Evolutionary conservation across 345 rosid species (phyloP).

Genomic region (Anastatica hierochuntica): DNA sequence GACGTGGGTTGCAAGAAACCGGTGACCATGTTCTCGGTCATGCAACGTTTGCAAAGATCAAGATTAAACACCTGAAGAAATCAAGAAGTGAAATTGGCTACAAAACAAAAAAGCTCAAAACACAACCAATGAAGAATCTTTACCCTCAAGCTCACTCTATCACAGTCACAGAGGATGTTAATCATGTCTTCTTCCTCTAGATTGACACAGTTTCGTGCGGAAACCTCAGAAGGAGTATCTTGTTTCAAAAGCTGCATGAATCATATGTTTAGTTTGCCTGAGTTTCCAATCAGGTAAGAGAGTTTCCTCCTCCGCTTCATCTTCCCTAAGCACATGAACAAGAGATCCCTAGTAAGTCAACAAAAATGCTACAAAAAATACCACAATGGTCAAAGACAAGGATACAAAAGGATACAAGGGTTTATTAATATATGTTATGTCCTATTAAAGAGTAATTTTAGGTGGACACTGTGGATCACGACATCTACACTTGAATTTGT

Average conservation of each 20-base stretch:
- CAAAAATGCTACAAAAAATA: no score
- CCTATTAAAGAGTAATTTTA: no score
- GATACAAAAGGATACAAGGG: no score
- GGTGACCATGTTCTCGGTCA: slow-evolving; percentile 27
- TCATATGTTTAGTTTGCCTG: slow-evolving; percentile 17
- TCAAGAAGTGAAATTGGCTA: no score
- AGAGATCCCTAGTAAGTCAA: no score
- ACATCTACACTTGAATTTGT: no score
- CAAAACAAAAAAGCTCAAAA: not conserved
- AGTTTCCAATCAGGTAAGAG: slow-evolving; percentile 15
- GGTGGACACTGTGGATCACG: no score
- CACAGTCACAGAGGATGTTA: slow-evolving; percentile 25
- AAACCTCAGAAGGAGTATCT: slow-evolving; percentile 34
- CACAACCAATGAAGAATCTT: no score
- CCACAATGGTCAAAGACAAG: no score
- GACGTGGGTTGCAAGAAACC: slow-evolving; percentile 25
- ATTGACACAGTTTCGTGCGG: slow-evolving; percentile 17
- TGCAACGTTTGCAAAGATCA: slow-evolving; percentile 31
- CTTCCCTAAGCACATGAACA: no score
- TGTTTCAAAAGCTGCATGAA: slow-evolving; percentile 33
- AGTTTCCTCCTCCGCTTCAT: slow-evolving; percentile 33
- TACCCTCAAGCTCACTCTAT: slow-evolving; percentile 29
- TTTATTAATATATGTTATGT: no score
- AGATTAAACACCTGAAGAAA: slow-evolving; percentile 38
- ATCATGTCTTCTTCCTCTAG: slow-evolving; percentile 29